phyloP scores from a whole-genome alignment of 148 eudicot genomes.

The Agrostemma githago region DNA sequence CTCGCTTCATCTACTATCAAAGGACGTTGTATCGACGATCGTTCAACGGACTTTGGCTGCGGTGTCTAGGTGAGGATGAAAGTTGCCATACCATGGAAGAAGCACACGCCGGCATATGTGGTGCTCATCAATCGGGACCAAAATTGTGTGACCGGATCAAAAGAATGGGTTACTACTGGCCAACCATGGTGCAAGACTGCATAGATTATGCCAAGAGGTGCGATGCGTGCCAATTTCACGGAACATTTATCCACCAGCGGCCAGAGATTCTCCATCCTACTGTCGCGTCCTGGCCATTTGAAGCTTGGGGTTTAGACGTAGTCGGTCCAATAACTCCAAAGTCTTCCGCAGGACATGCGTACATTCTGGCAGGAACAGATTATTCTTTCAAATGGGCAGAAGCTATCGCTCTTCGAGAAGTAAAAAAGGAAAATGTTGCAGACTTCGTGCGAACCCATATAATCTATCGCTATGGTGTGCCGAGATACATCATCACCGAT shows the following conservation, averaged over 20 bases:
- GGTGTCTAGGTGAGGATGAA: too few species aligned
- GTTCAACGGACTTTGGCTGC: too few species aligned
- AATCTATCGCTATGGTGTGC: not conserved
- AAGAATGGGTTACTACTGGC: not conserved
- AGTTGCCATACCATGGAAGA: too few species aligned
- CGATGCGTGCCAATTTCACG: too few species aligned
- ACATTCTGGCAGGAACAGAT: not conserved
- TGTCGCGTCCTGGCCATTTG: not conserved
- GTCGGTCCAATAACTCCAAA: not conserved
- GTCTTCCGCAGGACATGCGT: not conserved
- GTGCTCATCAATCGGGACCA: not conserved
- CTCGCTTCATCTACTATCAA: too few species aligned
- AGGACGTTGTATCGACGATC: too few species aligned
- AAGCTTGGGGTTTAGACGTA: conserved; percentile 3
- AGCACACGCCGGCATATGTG: too few species aligned
- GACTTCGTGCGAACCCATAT: too few species aligned
- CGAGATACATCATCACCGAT: not conserved
- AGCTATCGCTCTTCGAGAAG: not conserved
- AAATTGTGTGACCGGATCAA: too few species aligned
- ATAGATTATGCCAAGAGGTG: not conserved
- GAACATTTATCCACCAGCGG: not conserved
- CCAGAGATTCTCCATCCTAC: not conserved
- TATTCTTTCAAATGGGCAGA: not conserved
- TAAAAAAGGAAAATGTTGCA: not conserved
- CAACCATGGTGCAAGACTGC: not conserved